A percentile compares a stretch with the other conserved stretches of the same genome.
These are phyloP conservation scores for Coniochaeta ligniaria DNA, from an alignment of 2,329 filamentous ascomycete genomes.

Conservation along the genomic window DNA sequence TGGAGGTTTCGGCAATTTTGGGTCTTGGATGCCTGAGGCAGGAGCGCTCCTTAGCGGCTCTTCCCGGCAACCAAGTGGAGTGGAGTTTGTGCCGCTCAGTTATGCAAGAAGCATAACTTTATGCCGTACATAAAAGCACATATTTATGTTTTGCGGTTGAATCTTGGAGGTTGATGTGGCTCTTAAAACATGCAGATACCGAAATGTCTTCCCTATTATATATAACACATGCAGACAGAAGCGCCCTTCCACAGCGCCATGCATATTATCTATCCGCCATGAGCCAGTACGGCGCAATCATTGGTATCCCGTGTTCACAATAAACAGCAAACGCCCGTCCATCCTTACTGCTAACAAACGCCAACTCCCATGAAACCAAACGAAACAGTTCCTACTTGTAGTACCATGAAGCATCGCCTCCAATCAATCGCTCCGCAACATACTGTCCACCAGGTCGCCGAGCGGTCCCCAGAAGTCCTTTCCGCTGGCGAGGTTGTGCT, in stretches of 20 bases:
- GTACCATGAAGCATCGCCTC: not conserved
- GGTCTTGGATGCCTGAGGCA: conserved; percentile 36
- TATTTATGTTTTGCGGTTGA: too few relatives aligned
- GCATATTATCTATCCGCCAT: not conserved
- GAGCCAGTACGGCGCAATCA: not conserved
- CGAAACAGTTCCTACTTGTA: not conserved
- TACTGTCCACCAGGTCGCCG: conserved; percentile 93
- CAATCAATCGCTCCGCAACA: conserved; percentile 79
- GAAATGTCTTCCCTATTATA: not conserved
- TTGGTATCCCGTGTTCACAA: not conserved
- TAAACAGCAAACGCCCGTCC: not conserved
- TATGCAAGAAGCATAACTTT: not conserved
- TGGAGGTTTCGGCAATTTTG: conserved; percentile 31
- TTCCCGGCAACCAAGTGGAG: not conserved
- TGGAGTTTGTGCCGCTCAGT: not conserved
- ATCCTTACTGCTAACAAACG: not conserved
- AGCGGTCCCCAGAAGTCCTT: conserved; percentile 97
- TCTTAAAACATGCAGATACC: not conserved
- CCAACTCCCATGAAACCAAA: not conserved
- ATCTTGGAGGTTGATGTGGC: not conserved
- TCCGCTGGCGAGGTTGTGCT: conserved; percentile 84
- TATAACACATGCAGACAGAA: not conserved
- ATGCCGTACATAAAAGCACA: too few relatives aligned
- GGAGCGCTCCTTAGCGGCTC: conserved; percentile 13
- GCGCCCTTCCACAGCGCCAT: not conserved